Percentiles rank a stretch among this genome's conserved stretches.
phyloP scores from a whole-genome alignment of 257 asterid genomes.

The Scutellaria baicalensis region DNA sequence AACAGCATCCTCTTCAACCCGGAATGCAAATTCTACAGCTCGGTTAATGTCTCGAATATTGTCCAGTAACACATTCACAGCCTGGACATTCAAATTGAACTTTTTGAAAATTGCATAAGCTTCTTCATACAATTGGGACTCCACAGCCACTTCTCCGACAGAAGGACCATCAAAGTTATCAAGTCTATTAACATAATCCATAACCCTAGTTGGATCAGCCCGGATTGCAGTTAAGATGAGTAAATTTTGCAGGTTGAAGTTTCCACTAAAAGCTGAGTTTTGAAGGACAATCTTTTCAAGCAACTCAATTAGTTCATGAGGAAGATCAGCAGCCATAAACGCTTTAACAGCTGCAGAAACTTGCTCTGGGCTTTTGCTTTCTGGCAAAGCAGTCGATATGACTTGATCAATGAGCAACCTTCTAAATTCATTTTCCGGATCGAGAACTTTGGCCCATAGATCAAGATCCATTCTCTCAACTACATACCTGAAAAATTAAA shows the following conservation, averaged over 20 bases:
- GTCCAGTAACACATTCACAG: constrained; percentile 87
- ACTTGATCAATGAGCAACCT: constrained; percentile 98
- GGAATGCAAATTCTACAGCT: constrained; percentile 95
- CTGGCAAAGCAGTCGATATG: constrained; percentile 98
- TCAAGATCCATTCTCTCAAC: constrained; percentile 99
- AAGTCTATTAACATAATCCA: constrained; percentile 94
- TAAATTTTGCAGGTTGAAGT: constrained; percentile 90
- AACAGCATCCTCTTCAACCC: constrained; percentile 97
- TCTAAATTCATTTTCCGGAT: constrained; percentile 94
- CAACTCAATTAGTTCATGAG: constrained; percentile 95
- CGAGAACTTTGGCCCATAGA: constrained; percentile 93
- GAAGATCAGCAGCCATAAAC: constrained; percentile 99
- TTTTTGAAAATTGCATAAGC: constrained; percentile 96
- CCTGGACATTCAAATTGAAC: constrained; percentile 97
- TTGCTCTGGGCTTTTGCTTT: constrained; percentile 99
- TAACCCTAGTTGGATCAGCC: constrained; percentile 96
- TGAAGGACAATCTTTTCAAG: constrained; percentile 99
- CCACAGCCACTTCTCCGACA: constrained; percentile 98
- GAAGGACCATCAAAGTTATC: constrained; percentile 99
- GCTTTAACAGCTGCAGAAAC: constrained; percentile 99
- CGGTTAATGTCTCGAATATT: constrained; percentile 88
- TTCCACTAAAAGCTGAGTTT: constrained; percentile 97
- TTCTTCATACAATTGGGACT: constrained; percentile 89
- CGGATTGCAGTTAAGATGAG: constrained; percentile 93
- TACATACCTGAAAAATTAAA: constrained; percentile 60